These are phyloP conservation scores for Iberis amara DNA, from an alignment of 441 rosid species.

Conservation along the genomic window DNA sequence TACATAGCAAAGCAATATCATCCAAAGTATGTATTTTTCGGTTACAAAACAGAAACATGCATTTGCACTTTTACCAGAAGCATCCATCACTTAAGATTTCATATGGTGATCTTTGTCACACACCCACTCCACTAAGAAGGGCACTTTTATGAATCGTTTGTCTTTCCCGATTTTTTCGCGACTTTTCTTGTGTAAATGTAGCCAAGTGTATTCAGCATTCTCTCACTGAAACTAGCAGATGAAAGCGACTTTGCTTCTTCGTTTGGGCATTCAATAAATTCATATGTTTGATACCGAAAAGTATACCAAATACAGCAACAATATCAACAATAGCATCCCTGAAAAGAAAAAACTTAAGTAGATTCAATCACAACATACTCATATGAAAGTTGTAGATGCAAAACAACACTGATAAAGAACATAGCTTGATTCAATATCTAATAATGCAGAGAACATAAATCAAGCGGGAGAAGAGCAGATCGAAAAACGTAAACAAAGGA, in stretches of 20 bases:
- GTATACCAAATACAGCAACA: slow-evolving; percentile 89
- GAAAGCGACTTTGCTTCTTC: slow-evolving; percentile 79
- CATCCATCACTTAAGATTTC: slow-evolving; percentile 96
- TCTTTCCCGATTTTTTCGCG: slow-evolving; percentile 85
- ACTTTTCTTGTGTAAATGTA: slow-evolving; percentile 89
- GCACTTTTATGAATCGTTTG: slow-evolving; percentile 77
- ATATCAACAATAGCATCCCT: slow-evolving; percentile 90
- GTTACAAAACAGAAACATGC: not conserved
- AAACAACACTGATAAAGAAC: no score
- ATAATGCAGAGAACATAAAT: no score
- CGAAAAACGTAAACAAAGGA: no score
- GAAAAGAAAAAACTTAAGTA: not conserved
- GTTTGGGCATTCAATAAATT: slow-evolving; percentile 66
- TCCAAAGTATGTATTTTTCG: not conserved
- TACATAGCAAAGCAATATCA: slow-evolving; percentile 14
- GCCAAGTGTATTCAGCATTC: slow-evolving; percentile 89
- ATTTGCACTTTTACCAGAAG: slow-evolving; percentile 50
- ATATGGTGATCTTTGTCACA: slow-evolving; percentile 75
- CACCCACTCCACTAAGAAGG: slow-evolving; percentile 94
- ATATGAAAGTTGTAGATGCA: no score
- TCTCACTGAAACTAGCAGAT: slow-evolving; percentile 88
- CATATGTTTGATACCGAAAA: slow-evolving; percentile 69
- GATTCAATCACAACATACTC: no score
- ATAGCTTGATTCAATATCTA: no score
- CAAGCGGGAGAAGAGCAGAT: no score